phyloP scores from a whole-genome alignment of 305 asterid species.

The Nicotiana rustica region DNA sequence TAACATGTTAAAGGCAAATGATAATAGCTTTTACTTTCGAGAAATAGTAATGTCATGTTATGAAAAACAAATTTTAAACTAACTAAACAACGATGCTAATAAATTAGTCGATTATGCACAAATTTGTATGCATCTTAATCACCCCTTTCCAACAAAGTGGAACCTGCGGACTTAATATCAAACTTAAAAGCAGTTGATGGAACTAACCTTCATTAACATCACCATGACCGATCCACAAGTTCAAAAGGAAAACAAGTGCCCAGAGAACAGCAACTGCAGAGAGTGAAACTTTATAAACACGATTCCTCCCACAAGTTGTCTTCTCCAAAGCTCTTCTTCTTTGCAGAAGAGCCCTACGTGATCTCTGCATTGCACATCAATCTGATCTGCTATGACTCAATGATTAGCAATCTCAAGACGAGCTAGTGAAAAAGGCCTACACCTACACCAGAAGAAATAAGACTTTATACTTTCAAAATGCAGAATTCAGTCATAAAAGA shows the following conservation, averaged over 20 bases:
- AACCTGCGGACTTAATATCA: slow-evolving; percentile 25
- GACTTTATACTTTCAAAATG: not conserved
- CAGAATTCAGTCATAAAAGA: not conserved
- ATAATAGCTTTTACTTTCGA: slow-evolving; percentile 12
- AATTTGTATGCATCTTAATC: slow-evolving; percentile 22
- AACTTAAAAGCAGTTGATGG: slow-evolving; percentile 29
- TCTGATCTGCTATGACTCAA: slow-evolving; percentile 49
- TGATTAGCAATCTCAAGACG: not conserved
- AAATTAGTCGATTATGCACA: not conserved
- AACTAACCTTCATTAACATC: slow-evolving; percentile 77
- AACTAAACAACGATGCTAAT: not conserved
- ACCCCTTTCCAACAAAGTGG: slow-evolving; percentile 32
- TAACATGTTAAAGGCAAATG: slow-evolving; percentile 32
- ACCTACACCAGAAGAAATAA: not conserved
- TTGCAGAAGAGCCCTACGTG: slow-evolving; percentile 93
- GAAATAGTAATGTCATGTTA: slow-evolving; percentile 3
- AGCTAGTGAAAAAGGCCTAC: not conserved
- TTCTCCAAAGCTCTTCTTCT: slow-evolving; percentile 84
- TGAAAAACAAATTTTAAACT: not conserved
- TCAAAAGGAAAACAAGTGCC: slow-evolving; percentile 79
- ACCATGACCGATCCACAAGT: slow-evolving; percentile 75
- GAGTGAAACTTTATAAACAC: slow-evolving; percentile 72
- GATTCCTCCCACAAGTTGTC: slow-evolving; percentile 55
- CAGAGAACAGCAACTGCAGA: slow-evolving; percentile 65
- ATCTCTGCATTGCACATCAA: slow-evolving; percentile 95